Base-by-base conservation (phyloP, 495 filamentous ascomycete species). In the Parmelia sp. region DNA sequence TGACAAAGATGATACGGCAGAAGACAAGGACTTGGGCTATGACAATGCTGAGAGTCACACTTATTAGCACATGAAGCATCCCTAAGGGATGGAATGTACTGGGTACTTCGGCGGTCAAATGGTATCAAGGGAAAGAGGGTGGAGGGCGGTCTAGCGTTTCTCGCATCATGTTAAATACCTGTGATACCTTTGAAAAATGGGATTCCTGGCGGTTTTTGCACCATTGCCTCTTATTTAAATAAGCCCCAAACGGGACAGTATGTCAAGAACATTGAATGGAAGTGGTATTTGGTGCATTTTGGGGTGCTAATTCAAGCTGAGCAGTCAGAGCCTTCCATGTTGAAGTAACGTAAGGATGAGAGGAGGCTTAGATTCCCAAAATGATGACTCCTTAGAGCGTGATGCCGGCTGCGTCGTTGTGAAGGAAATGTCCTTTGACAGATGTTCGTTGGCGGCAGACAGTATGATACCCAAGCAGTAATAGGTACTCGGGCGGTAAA, bases 21-120 rank as follows among this genome's bases (percentile, higher is more conserved):
- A 65, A 25, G 67, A 69, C 37, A 42, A n/a, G 14, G 67, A 67
- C 44, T 39, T 60, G 14, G 67, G 67, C 15, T 69, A 63, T 36
- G 65, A 67, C 55, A 63, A 68, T 60, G 39, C 35, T 21, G 58
- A 61, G n/a, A 40, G 11, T 25, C 27, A 31, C 12, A 19, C 49
- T 53, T 53, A 31, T 15, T 53, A 19, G 25, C 1, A 19, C 4
- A 8, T 31, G 10, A 19, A 53, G 25, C 45, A 53, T 31, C 12
- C 14, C 5, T 31, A 53, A 11, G 14, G 25, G 49, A 29, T 31
- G 14, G 9, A 19, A 4, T 31, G 25, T 19, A 53, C 3, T 17
- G 27, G 1, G 27, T 53, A 31, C 14, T 7, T 53, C 27, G 25
- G 25, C 27, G 25, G 25, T 29, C 25, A 53, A 53, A 53, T 5